Percentiles rank a stretch among this genome's conserved stretches.
Evolutionary conservation across 345 rosid species (phyloP).

Genomic region (Eutrema heterophyllum): DNA sequence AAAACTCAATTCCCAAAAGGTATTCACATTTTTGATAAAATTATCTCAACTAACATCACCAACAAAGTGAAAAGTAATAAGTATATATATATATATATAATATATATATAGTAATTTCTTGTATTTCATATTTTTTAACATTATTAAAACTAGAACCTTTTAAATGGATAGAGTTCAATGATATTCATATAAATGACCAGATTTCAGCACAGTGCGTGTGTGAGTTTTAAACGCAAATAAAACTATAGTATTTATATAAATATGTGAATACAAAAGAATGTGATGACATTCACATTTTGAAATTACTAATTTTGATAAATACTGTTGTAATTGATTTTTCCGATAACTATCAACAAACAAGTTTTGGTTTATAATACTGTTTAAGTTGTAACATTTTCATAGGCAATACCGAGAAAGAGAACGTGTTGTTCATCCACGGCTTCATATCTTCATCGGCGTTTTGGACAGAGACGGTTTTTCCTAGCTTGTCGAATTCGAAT

Average conservation of each 20-base stretch:
- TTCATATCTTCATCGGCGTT: slow-evolving; percentile 89
- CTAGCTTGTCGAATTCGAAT: slow-evolving; percentile 53
- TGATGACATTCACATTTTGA: no score
- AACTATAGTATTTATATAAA: no score
- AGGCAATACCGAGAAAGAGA: slow-evolving; percentile 40
- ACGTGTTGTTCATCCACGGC: slow-evolving; percentile 85
- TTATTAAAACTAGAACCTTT: no score
- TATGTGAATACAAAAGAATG: no score
- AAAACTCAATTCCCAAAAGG: slow-evolving; percentile 53
- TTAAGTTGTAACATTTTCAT: background rate
- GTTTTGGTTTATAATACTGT: background rate
- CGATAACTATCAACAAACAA: no score
- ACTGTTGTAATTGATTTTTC: no score
- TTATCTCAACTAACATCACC: background rate
- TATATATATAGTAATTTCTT: no score
- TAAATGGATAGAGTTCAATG: no score
- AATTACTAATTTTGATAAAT: no score
- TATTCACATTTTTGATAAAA: slow-evolving; percentile 7
- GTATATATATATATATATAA: background rate
- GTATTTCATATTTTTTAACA: background rate
- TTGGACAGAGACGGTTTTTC: slow-evolving; percentile 91
- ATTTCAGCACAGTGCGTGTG: no score
- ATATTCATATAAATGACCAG: no score
- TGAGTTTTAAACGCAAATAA: no score
- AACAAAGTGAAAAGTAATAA: background rate